Percentiles rank a stretch among this genome's conserved stretches.
Conservation (phyloP, 192 early-diverging fungal species). For the Backusella liffmaniae region DNA sequence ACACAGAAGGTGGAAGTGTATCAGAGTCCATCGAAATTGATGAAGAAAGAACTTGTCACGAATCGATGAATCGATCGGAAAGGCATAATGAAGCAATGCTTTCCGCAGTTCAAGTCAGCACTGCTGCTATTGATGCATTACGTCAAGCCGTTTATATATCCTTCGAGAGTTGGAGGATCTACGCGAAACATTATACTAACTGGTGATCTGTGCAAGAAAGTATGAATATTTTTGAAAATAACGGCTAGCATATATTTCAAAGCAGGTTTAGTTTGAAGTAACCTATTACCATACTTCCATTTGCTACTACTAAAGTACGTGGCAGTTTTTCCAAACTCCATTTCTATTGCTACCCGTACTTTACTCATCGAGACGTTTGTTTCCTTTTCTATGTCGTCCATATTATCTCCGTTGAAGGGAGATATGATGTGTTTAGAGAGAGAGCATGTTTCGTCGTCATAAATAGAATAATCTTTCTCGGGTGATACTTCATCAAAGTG, state of each 20-base stretch:
- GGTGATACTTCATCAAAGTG: not conserved
- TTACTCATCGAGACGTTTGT: not conserved
- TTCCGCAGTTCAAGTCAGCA: not conserved
- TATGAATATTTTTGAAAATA: not conserved
- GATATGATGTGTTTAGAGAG: not conserved
- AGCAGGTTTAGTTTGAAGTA: not conserved
- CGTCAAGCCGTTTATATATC: not conserved
- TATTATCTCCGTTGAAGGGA: not conserved
- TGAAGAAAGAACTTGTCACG: not conserved
- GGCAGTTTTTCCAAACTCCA: not conserved
- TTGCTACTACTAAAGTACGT: not conserved
- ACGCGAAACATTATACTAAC: not conserved
- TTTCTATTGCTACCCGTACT: not conserved
- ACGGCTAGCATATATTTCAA: not conserved
- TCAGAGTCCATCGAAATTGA: not conserved
- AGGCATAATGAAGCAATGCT: not conserved
- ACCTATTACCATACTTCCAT: not conserved
- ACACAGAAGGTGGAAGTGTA: not conserved
- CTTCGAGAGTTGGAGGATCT: not conserved
- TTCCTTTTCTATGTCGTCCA: not conserved
- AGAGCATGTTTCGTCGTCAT: conserved; percentile 7
- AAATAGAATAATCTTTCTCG: not conserved
- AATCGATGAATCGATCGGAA: not conserved
- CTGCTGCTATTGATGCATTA: not conserved
- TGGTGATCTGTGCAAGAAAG: not conserved